These are phyloP conservation scores for Mucor indicus DNA, from an alignment of 371 early-diverging fungal species.

Conservation along the genomic window DNA sequence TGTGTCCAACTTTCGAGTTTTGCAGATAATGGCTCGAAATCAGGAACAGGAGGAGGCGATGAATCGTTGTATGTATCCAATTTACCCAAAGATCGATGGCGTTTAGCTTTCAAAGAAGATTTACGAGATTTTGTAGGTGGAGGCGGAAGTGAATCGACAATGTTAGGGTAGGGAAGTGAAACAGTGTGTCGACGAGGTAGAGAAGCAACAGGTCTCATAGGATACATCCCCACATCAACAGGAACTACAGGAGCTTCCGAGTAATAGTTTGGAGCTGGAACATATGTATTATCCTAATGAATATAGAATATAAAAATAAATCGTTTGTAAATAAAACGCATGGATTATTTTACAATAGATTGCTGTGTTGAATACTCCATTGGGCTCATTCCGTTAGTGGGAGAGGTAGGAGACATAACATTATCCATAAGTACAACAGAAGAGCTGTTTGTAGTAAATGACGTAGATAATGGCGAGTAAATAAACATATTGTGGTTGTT, in stretches of 20 bases:
- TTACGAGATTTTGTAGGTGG: slow-evolving; percentile 15
- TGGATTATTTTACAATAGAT: too few species aligned
- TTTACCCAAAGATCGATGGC: slow-evolving; percentile 40
- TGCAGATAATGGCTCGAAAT: slow-evolving; percentile 8
- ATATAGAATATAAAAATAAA: background rate
- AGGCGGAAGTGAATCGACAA: background rate
- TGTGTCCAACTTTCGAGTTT: slow-evolving; percentile 20
- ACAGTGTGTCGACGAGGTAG: background rate
- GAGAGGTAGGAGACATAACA: slow-evolving; percentile 16
- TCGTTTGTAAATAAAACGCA: background rate
- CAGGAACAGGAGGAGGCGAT: slow-evolving; percentile 14
- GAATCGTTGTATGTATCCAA: slow-evolving; percentile 15
- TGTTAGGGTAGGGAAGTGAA: background rate
- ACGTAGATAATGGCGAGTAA: slow-evolving; percentile 15
- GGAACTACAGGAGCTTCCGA: background rate
- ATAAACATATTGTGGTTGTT: background rate
- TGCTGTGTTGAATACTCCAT: too few species aligned
- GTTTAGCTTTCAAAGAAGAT: slow-evolving; percentile 31
- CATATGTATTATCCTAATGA: too few species aligned
- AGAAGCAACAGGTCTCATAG: background rate
- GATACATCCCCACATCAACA: background rate
- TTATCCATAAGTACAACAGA: slow-evolving; percentile 14
- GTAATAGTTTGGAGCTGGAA: too few species aligned
- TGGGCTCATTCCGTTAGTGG: slow-evolving; percentile 7
- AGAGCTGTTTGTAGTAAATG: slow-evolving; percentile 18